Conservation (phyloP, 2,329 filamentous ascomycete genomes). For the Aspergillus uvarum region DNA sequence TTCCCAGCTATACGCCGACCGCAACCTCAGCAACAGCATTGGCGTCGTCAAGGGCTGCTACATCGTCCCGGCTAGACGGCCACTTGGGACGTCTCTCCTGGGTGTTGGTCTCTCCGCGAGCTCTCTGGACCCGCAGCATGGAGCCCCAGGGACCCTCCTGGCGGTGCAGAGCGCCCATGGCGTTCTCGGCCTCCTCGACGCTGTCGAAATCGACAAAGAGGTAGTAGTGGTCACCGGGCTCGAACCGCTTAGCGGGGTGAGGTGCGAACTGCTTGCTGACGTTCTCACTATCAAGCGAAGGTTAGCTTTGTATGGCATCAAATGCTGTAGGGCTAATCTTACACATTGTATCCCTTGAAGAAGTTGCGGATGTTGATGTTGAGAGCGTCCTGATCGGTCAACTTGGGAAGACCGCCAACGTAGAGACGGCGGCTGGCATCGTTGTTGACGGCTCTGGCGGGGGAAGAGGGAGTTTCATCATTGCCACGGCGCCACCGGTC, state of each 20-base stretch:
- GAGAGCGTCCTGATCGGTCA: constrained; percentile 44
- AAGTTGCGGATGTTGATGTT: constrained; percentile 45
- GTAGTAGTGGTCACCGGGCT: constrained; percentile 60
- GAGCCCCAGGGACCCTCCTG: constrained; percentile 42
- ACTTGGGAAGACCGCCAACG: constrained; percentile 48
- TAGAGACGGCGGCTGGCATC: constrained; percentile 47
- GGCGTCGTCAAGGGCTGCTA: neutral
- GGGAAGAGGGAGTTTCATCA: constrained; percentile 39
- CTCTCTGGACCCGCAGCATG: constrained; percentile 41
- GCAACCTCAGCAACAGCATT: constrained; percentile 5
- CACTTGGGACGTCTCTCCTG: constrained; percentile 28
- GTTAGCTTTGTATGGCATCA: neutral
- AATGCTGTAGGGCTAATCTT: constrained; percentile 17
- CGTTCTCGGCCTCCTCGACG: constrained; percentile 54
- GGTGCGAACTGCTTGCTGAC: constrained; percentile 58
- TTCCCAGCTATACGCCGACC: constrained; percentile 4
- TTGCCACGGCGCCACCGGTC: constrained; percentile 45
- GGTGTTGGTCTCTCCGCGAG: constrained; percentile 39
- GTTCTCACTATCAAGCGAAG: constrained; percentile 35
- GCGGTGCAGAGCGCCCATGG: constrained; percentile 48
- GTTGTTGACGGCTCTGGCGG: constrained; percentile 17
- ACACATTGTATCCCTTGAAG: constrained; percentile 48
- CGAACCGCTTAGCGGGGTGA: constrained; percentile 55
- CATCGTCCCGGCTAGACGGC: constrained; percentile 16
- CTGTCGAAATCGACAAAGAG: constrained; percentile 65